Conservation (phyloP, 805 yeast genomes). For the Lachancea mirantina region DNA sequence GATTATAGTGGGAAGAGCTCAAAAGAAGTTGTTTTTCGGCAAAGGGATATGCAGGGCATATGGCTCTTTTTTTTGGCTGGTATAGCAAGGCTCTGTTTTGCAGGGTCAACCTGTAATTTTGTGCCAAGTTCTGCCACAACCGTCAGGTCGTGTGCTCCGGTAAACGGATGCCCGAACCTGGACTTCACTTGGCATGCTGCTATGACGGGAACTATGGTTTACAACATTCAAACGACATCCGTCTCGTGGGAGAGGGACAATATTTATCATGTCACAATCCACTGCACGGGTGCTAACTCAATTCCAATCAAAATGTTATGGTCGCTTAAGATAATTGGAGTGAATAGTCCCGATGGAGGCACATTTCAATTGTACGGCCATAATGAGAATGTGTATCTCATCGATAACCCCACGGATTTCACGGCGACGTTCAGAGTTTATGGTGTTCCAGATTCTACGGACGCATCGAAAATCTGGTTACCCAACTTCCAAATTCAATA, state of each 20-base stretch:
- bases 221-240: slow-evolving; percentile 10
- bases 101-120: neutral
- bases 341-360: slow-evolving; percentile 13
- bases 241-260: slow-evolving; percentile 11
- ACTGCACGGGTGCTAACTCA: slow-evolving; percentile 12
- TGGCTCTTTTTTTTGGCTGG: no score
- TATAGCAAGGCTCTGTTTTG: neutral
- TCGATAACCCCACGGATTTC: slow-evolving; percentile 18
- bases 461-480: slow-evolving; percentile 13
- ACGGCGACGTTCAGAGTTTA: slow-evolving; percentile 16
- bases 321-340: slow-evolving; percentile 14
- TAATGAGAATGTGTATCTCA: slow-evolving; percentile 12
- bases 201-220: slow-evolving; percentile 9
- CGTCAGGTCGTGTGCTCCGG: neutral
- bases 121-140: neutral
- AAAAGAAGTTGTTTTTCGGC: no score
- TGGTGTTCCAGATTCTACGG: slow-evolving; percentile 6
- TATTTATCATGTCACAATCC: slow-evolving; percentile 16
- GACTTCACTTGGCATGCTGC: slow-evolving; percentile 12
- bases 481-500: slow-evolving; percentile 18
- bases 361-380: slow-evolving; percentile 14
- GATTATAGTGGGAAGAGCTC: no score
- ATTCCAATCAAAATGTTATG: slow-evolving; percentile 14
- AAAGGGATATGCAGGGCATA: no score
- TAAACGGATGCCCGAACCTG: slow-evolving; percentile 16